phyloP scores from a whole-genome alignment of 805 yeast species.

The Saturnispora besseyi region DNA sequence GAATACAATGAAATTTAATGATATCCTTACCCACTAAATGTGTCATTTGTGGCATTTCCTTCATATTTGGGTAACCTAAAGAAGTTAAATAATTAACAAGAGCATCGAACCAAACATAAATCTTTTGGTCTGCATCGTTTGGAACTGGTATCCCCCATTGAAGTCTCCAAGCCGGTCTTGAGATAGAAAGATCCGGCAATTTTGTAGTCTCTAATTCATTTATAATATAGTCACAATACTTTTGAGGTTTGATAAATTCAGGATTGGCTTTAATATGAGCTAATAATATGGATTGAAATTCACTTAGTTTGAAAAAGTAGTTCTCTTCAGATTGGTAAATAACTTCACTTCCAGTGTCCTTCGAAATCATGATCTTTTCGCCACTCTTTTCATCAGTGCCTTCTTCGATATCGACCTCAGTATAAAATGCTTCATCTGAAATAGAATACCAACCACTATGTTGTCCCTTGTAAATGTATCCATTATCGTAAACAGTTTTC shows the following conservation, averaged over 20 bases:
- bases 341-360: constrained; percentile 73
- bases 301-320: constrained; percentile 71
- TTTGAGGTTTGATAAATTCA: constrained; percentile 55
- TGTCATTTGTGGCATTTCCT: constrained; percentile 28
- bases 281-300: constrained; percentile 48
- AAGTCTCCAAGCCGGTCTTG: constrained; percentile 71
- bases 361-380: constrained; percentile 31
- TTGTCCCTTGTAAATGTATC: constrained; percentile 67
- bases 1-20: constrained; percentile 75
- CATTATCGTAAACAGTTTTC: constrained; percentile 49
- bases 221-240: constrained; percentile 45
- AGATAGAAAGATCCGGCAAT: constrained; percentile 70
- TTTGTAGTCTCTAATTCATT: constrained; percentile 42
- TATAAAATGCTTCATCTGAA: constrained; percentile 90
- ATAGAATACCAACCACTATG: constrained; percentile 95
- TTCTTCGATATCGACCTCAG: constrained; percentile 63
- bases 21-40: constrained; percentile 93
- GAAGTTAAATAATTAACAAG: constrained; percentile 75
- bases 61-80: constrained; percentile 41
- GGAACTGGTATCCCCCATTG: constrained; percentile 93
- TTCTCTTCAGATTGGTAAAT: constrained; percentile 69
- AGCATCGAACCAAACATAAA: constrained; percentile 98
- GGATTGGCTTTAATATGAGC: constrained; percentile 40
- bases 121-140: constrained; percentile 60
- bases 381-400: constrained; percentile 27